Conservation (phyloP, 495 filamentous ascomycete species). For the Talaromyces nanjingensis region DNA sequence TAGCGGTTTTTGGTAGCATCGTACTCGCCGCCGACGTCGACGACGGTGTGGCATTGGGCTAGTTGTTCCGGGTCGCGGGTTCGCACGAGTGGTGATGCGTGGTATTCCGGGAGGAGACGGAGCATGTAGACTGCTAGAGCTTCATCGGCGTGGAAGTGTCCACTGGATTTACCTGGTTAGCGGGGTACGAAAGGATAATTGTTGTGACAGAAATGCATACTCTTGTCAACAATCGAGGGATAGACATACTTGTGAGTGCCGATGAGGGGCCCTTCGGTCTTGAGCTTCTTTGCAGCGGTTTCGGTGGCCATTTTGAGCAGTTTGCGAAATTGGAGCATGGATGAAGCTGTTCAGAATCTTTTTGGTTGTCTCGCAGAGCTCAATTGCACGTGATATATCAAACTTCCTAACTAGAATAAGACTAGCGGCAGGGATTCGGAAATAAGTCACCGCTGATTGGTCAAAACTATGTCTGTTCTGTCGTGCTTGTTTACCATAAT, state of each 20-base stretch:
- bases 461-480: background rate
- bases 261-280: conserved; percentile 58
- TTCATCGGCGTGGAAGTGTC: conserved; percentile 98
- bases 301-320: conserved; percentile 54
- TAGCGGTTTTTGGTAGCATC: conserved; percentile 67
- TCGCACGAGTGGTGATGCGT: conserved; percentile 65
- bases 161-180: conserved; percentile 37
- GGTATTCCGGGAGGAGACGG: conserved; percentile 77
- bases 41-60: conserved; percentile 81
- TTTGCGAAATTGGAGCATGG: conserved; percentile 19
- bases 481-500: too few species aligned
- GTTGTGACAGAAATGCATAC: background rate
- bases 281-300: conserved; percentile 64
- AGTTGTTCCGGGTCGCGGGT: conserved; percentile 79
- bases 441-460: background rate
- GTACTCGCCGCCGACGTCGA: conserved; percentile 92
- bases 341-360: conserved; percentile 1
- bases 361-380: background rate
- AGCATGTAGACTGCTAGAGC: conserved; percentile 97
- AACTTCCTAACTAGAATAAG: background rate
- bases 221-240: background rate
- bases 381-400: background rate
- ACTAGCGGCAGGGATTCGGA: background rate
- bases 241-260: conserved; percentile 73
- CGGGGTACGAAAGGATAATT: background rate